Evolutionary conservation across 345 rosid species (phyloP), one percentile per base, ranked within the genome.

Genomic region (Hibiscus syriacus): DNA sequence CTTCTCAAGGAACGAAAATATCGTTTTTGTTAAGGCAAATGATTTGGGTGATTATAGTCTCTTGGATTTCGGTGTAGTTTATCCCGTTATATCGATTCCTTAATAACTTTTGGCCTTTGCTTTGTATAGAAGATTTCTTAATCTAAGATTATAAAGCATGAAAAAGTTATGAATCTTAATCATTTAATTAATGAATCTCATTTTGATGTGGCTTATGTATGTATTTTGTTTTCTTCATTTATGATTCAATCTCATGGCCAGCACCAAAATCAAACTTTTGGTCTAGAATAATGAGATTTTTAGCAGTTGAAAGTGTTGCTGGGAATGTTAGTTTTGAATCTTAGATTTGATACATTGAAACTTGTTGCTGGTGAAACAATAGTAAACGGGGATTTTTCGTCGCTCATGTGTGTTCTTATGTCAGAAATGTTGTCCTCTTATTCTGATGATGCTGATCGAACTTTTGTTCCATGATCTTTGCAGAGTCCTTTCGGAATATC

Each of bases 401-500:
- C 36, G 6, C 36, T 34, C 10, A 9, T 3, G 19, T 14, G 17
- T 45, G 4, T 5, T 13, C 49, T 45, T 16, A n/a, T n/a, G n/a
- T n/a, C n/a, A n/a, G n/a, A n/a, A n/a, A n/a, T n/a, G n/a, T n/a
- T n/a, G n/a, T n/a, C n/a, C 36, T 38, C 43, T 17, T 32, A 59
- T 34, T 58, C 36, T 17, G 7, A 5, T 54, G 69, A 54, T 43
- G 25, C 25, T 30, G 45, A 32, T 70, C 29, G n/a, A n/a, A n/a
- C n/a, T n/a, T n/a, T n/a, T n/a, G n/a, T n/a, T n/a, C n/a, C n/a
- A n/a, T n/a, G n/a, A 43, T 66, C 52, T 57, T 25, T 78, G 77
- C 86, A 88, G 94, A 88, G 90, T 50, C 87, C 94, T 52, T 88
- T 84, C 66, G 94, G 90, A 71, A 84, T 88, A 80, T 86, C 94